Percentiles rank a stretch among this genome's conserved stretches.
Evolutionary conservation across 306 rosid species (phyloP).

Genomic region (Ziziphus jujuba): DNA sequence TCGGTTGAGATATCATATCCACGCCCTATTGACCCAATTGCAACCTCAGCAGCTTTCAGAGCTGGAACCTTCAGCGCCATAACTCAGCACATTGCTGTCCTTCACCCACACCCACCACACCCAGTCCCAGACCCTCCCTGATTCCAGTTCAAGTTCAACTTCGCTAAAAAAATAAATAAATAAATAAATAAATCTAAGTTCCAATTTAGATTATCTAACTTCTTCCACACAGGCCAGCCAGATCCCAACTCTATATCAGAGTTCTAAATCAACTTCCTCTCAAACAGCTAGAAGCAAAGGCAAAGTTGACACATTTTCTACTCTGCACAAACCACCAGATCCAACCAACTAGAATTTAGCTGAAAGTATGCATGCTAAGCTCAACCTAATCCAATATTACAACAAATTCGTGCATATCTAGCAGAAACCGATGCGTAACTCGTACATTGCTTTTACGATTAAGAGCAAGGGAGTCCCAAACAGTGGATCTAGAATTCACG

Average conservation of each 20-base stretch:
- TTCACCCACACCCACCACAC: conserved; percentile 27
- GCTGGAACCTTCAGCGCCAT: conserved; percentile 82
- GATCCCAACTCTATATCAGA: background rate
- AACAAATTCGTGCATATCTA: background rate
- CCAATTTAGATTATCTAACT: background rate
- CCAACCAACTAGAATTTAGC: background rate
- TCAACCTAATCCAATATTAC: background rate
- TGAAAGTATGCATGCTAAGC: background rate
- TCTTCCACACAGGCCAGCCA: background rate
- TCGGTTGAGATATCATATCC: conserved; percentile 82
- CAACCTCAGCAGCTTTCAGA: conserved; percentile 71
- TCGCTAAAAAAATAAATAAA: background rate
- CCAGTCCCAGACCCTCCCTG: too few relatives aligned
- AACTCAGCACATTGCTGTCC: conserved; percentile 51
- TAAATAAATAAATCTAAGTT: conserved; percentile 14
- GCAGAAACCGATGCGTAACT: background rate
- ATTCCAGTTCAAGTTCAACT: conserved; percentile 30
- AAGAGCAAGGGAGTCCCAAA: background rate
- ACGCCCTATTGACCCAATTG: conserved; percentile 83
- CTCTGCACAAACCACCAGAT: background rate
- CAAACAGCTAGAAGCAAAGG: background rate
- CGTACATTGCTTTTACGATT: background rate
- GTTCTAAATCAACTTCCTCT: background rate
- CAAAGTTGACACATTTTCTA: background rate
- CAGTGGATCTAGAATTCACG: background rate